These are phyloP conservation scores for Incumbomyces delicatus DNA, from an alignment of 2,329 filamentous ascomycete species.

Conservation along the genomic window DNA sequence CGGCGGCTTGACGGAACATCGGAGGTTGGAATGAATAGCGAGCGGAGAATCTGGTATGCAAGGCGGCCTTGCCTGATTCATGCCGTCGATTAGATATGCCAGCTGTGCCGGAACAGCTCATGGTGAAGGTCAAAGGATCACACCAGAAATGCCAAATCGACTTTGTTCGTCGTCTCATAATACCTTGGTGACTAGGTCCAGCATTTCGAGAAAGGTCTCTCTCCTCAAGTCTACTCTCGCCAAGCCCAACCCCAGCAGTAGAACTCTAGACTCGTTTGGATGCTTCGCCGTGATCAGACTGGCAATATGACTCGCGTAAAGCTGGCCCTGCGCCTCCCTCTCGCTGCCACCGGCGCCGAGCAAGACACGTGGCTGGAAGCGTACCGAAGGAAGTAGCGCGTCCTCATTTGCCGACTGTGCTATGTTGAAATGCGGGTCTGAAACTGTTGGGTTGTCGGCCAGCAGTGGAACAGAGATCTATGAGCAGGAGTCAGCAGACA, in stretches of 20 bases:
- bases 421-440: conserved; percentile 28
- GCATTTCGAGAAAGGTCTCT: conserved; percentile 17
- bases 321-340: conserved; percentile 73
- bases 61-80: conserved; percentile 25
- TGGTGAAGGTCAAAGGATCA: no score
- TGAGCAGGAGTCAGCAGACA: conserved; percentile 23
- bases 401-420: conserved; percentile 36
- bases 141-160: no score
- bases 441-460: conserved; percentile 51
- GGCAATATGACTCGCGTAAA: conserved; percentile 82
- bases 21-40: conserved; percentile 8
- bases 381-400: conserved; percentile 61
- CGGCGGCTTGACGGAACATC: conserved; percentile 4
- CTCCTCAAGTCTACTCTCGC: conserved; percentile 19
- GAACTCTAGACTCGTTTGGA: conserved; percentile 49
- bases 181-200: conserved; percentile 19
- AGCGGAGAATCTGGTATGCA: conserved; percentile 27
- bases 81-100: conserved; percentile 9
- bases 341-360: conserved; percentile 72
- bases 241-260: conserved; percentile 40
- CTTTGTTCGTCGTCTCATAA: conserved; percentile 9
- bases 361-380: conserved; percentile 77
- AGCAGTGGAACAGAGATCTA: conserved; percentile 53
- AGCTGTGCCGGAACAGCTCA: no score
- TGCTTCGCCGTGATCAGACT: conserved; percentile 65